Base-by-base conservation (phyloP, 2,329 filamentous ascomycete species). In the Colletotrichum simmondsii region DNA sequence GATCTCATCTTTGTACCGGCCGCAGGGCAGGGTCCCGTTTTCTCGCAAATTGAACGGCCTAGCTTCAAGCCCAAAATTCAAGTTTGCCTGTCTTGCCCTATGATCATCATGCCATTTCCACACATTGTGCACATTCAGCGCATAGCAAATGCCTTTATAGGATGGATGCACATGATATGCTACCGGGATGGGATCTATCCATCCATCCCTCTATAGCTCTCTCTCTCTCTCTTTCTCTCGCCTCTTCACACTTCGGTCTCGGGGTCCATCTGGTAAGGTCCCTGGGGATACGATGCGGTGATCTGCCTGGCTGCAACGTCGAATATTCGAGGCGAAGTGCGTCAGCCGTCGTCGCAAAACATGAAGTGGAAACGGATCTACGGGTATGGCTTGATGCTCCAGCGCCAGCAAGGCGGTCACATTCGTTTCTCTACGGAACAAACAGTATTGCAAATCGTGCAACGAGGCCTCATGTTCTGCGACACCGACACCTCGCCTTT, bases 401-500 rank as follows among this genome's bases (percentile, higher is more conserved):
- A 32, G 14, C 58, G 26, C 11, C 14, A n/a, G 24, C 26, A 32
- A 46, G 53, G 37, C 64, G 32, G 56, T 35, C 42, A 49, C 42
- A 22, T 49, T 49, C 42, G 49, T 68, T 71, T 58, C 57, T 68
- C 53, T 6, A 14, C 19, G 37, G 32, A 32, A 52, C 65, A 64
- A 58, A 64, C 58, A 59, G 59, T 52, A 69, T 52, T 59, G 59
- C 65, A 68, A 68, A 72, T 63, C 59, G 53, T 68, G 64, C 54
- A 62, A 35, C 64, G 54, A 52, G 57, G 19, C 68, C 52, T 19
- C 30, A 42, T 35, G 24, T 49, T 37, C 65, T 57, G 46, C 60
- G 58, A 58, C 52, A 19, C 58, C 60, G 58, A 58, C 52, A 19
- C 57, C 22, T 71, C 53, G 11, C 35, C 32, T 28, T 24, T 24